These are phyloP conservation scores for Aspergillus haitiensis DNA, from an alignment of 495 filamentous ascomycete genomes.

Conservation along the genomic window DNA sequence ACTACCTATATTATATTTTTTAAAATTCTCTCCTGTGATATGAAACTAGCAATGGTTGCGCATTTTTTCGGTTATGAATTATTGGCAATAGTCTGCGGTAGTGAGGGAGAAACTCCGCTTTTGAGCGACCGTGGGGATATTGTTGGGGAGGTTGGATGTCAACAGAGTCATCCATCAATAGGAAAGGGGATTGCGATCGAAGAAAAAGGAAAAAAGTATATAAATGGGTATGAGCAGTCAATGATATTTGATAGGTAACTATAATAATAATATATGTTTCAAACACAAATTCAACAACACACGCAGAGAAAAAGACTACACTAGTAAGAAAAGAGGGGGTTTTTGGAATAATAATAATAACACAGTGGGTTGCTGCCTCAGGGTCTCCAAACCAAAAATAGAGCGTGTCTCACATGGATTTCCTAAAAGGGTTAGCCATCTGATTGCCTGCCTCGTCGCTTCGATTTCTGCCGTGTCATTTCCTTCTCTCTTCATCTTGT, in stretches of 20 bases:
- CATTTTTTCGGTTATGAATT: conserved; percentile 14
- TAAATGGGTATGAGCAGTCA: no score
- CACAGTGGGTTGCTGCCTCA: conserved; percentile 12
- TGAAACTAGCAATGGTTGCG: neutral
- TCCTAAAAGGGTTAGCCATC: conserved; percentile 23
- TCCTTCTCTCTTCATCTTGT: conserved; percentile 12
- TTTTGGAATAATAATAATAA: neutral
- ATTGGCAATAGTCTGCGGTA: conserved; percentile 24
- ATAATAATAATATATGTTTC: no score
- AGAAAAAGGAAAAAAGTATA: neutral
- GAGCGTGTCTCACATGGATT: conserved; percentile 25
- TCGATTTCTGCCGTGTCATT: conserved; percentile 16
- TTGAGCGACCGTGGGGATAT: conserved; percentile 6
- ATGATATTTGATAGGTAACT: no score
- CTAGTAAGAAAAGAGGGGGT: neutral
- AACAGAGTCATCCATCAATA: neutral
- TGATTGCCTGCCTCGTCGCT: conserved; percentile 14
- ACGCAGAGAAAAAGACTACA: no score
- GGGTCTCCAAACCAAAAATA: conserved; percentile 25
- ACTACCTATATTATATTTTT: neutral
- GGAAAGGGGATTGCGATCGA: neutral
- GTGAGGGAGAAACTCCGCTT: neutral
- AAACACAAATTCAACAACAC: no score
- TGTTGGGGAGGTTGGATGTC: neutral
- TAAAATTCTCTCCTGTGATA: neutral